These are phyloP conservation scores for Gloeophyllum trabeum DNA, from an alignment of 768 basidiomycete genomes.

Conservation along the genomic window DNA sequence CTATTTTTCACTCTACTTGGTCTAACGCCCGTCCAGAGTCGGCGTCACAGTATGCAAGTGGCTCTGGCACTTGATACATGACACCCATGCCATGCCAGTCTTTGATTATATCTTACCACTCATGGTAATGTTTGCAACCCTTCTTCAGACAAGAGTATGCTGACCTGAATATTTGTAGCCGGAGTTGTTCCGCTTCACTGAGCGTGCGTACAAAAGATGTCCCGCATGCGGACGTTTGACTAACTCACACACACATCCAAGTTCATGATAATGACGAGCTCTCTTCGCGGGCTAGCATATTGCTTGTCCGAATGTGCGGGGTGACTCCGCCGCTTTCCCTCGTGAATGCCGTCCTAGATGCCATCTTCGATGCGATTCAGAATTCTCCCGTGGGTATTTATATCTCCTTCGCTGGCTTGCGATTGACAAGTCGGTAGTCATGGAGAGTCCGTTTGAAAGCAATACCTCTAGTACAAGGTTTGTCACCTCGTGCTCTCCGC, in stretches of 20 bases:
- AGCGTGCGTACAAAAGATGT: slow-evolving; percentile 34
- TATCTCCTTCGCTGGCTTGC: no score
- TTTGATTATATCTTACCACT: slow-evolving; percentile 80
- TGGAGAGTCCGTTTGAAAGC: slow-evolving; percentile 86
- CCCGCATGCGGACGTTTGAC: no score
- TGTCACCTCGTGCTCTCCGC: slow-evolving; percentile 7
- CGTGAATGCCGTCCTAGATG: slow-evolving; percentile 56
- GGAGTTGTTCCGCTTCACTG: slow-evolving; percentile 66
- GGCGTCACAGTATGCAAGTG: slow-evolving; percentile 65
- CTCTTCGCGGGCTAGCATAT: slow-evolving; percentile 45
- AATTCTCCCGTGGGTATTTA: slow-evolving; percentile 62
- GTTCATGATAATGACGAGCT: slow-evolving; percentile 72
- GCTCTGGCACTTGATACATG: slow-evolving; percentile 65
- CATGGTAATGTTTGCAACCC: slow-evolving; percentile 52
- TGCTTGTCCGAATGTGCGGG: slow-evolving; percentile 79
- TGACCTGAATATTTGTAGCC: no score
- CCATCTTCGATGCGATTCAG: slow-evolving; percentile 68
- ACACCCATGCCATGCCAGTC: slow-evolving; percentile 61
- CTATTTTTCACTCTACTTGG: neutral
- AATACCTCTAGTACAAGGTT: slow-evolving; percentile 73
- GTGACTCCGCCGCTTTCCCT: slow-evolving; percentile 66
- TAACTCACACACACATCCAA: no score
- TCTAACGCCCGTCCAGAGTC: slow-evolving; percentile 28
- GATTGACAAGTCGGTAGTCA: slow-evolving; percentile 47
- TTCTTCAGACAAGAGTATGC: no score